phyloP scores from a whole-genome alignment of 2,329 filamentous ascomycete genomes.

The Ophiostoma ips region DNA sequence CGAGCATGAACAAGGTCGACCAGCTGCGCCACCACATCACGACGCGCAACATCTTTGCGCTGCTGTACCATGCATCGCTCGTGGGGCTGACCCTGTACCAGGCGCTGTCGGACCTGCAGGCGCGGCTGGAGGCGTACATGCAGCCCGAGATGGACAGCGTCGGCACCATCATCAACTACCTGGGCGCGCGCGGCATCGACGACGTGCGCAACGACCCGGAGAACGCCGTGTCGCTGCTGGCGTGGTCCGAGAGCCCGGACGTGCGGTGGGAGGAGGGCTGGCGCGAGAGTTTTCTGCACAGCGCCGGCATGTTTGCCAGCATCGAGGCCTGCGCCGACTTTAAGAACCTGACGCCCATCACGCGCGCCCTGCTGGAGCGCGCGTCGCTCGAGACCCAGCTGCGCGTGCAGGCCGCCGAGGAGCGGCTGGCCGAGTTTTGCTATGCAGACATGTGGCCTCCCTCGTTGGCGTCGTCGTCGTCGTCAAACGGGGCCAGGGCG shows the following conservation, averaged over 20 bases:
- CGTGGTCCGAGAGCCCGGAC: slow-evolving; percentile 49
- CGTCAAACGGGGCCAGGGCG: slow-evolving; percentile 29
- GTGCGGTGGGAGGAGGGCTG: slow-evolving; percentile 55
- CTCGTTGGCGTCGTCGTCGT: slow-evolving; percentile 19
- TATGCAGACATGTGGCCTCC: slow-evolving; percentile 47
- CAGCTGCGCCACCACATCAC: slow-evolving; percentile 47
- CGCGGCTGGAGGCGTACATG: slow-evolving; percentile 45
- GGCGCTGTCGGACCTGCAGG: slow-evolving; percentile 47
- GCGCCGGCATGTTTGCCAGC: slow-evolving; percentile 45
- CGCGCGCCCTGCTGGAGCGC: slow-evolving; percentile 47
- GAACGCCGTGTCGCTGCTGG: slow-evolving; percentile 45
- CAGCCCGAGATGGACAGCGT: slow-evolving; percentile 41
- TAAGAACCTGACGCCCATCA: slow-evolving; percentile 43
- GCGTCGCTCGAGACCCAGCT: slow-evolving; percentile 48
- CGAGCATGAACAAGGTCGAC: slow-evolving; percentile 31
- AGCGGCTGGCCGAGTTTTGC: slow-evolving; percentile 44
- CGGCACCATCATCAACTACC: slow-evolving; percentile 45
- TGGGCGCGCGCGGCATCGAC: slow-evolving; percentile 45
- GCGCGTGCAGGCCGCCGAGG: slow-evolving; percentile 47
- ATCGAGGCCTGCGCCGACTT: slow-evolving; percentile 43
- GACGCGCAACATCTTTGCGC: slow-evolving; percentile 54
- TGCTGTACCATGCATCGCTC: slow-evolving; percentile 49
- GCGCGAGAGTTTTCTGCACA: slow-evolving; percentile 53
- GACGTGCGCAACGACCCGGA: slow-evolving; percentile 49
- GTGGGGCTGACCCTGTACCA: slow-evolving; percentile 51